These are phyloP conservation scores for Lathyrus oleraceus DNA, from an alignment of 306 rosid species.

Conservation along the genomic window DNA sequence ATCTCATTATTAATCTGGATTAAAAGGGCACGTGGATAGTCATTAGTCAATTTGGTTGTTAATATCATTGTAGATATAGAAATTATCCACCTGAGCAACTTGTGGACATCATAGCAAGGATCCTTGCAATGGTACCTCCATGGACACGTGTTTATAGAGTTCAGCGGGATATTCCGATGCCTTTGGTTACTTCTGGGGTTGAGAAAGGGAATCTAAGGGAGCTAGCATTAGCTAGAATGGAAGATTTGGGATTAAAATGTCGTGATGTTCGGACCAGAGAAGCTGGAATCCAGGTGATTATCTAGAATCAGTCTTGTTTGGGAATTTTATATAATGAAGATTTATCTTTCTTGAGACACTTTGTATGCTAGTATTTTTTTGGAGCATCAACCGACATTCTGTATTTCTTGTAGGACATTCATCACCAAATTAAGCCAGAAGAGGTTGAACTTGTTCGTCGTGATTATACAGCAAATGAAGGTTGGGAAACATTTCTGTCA, in stretches of 20 bases:
- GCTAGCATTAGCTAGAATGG: slow-evolving; percentile 96
- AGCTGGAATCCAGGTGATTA: slow-evolving; percentile 93
- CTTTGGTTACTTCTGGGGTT: slow-evolving; percentile 94
- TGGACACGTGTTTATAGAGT: slow-evolving; percentile 99
- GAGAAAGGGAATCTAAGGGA: slow-evolving; percentile 97
- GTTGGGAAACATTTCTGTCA: slow-evolving; percentile 97
- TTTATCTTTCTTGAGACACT: slow-evolving; percentile 21
- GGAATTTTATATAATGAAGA: slow-evolving; percentile 9
- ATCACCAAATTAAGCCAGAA: slow-evolving; percentile 90
- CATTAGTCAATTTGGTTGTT: slow-evolving; percentile 22
- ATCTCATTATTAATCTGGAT: neutral
- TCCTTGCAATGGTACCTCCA: slow-evolving; percentile 95
- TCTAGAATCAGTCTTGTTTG: slow-evolving; percentile 19
- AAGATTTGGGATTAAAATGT: slow-evolving; percentile 91
- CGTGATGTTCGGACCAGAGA: slow-evolving; percentile 97
- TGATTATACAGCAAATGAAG: slow-evolving; percentile 88
- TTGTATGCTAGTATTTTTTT: neutral
- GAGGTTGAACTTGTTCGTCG: slow-evolving; percentile 97
- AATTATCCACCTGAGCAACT: slow-evolving; percentile 98
- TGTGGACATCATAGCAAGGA: slow-evolving; percentile 93
- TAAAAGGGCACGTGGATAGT: neutral
- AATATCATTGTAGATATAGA: slow-evolving; percentile 69
- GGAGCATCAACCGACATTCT: slow-evolving; percentile 29
- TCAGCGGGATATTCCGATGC: slow-evolving; percentile 99
- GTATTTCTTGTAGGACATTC: slow-evolving; percentile 69